Evolutionary conservation across 805 yeast species (phyloP), one percentile per base, ranked within the genome.

Genomic region (Nakazawaea wickerhamii): DNA sequence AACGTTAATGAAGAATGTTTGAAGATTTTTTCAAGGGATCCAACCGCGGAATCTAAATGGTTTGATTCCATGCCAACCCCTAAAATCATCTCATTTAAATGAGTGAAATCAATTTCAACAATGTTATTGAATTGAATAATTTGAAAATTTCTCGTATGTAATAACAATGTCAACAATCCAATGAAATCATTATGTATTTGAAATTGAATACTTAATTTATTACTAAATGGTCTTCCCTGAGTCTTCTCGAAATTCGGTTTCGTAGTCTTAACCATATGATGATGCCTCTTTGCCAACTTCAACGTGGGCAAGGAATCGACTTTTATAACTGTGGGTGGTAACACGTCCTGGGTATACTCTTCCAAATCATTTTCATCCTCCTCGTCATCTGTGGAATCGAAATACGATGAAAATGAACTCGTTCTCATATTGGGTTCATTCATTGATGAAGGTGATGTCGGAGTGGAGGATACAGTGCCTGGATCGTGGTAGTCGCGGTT

Each of bases 261-360:
- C 18, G 13, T 15, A 21, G 20, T 20, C 21, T 21, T 40, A 8
- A 40, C 25, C 4, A 19, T 11, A 40, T 40, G 43, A 26, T 40
- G 38, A 28, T 40, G 43, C 20, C 43, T 32, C 20, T 22, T 23
- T 2, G 43, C 38, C 9, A 40, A 19, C 33, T 18, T 40, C 34
- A 40, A 27, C 4, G 17, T 14, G 15, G 43, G 43, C 9, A 33
- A 20, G 4, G 7, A 10, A 10, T 26, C 14, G n/a, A 25, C 18
- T 6, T 33, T 19, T 19, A 40, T 40, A 13, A 25, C n/a, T 6
- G 18, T 27, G 8, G 43, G 43, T 23, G 10, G 10, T 15, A 28
- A 28, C n/a, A 13, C 31, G 6, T 11, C 31, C 2, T 2, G 31
- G 26, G 10, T 8, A 23, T 23, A 8, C 7, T 23, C 10, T 7